A percentile compares a stretch with the other conserved stretches of the same genome.
These are phyloP conservation scores for Colletotrichum sp. DNA, from an alignment of 2,329 filamentous ascomycete species.

Conservation along the genomic window DNA sequence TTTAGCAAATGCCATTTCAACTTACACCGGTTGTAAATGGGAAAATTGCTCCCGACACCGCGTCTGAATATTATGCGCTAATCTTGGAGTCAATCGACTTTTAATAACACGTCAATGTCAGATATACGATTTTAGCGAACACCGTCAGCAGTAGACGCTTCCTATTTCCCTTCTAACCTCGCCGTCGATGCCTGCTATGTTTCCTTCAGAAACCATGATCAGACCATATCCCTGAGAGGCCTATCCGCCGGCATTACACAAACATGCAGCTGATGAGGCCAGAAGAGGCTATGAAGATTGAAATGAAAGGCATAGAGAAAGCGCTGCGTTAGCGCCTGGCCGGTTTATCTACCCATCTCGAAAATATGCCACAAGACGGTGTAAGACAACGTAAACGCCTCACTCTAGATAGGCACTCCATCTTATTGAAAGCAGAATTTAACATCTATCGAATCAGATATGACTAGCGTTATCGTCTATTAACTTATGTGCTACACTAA, in stretches of 20 bases:
- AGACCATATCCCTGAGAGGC: neutral
- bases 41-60: neutral
- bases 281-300: neutral
- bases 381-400: neutral
- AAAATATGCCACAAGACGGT: neutral
- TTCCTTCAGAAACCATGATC: neutral
- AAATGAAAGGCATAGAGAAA: neutral
- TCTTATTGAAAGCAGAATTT: neutral
- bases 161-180: neutral
- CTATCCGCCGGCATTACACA: neutral
- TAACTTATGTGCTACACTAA: neutral
- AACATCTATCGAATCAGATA: neutral
- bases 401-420: neutral
- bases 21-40: fast-evolving
- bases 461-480: neutral
- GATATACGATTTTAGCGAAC: neutral
- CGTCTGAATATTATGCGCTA: neutral
- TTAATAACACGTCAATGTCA: neutral
- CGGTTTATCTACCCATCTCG: neutral
- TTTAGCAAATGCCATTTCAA: neutral
- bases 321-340: neutral
- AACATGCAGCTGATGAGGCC: neutral
- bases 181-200: neutral
- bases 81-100: neutral
- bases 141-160: neutral